These are phyloP conservation scores for Triticum turgidum DNA, from an alignment of 176 grass and related monocot species.

Conservation along the genomic window DNA sequence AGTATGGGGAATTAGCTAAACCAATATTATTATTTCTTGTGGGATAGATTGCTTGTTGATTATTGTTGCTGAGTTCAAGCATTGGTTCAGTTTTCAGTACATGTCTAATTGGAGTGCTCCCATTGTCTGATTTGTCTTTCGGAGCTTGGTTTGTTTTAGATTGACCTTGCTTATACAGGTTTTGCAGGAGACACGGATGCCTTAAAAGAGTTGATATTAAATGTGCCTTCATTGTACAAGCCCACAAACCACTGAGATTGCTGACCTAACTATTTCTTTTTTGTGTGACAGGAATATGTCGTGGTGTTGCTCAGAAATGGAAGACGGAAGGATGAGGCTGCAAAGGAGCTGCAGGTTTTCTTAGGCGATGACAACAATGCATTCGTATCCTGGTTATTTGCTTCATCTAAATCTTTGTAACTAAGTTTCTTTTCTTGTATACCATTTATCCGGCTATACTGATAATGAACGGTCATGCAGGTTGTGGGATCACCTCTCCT, in stretches of 20 bases:
- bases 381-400: slow-evolving; percentile 84
- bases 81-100: neutral
- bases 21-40: neutral
- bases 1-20: neutral
- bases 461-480: slow-evolving; percentile 37
- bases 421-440: neutral
- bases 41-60: neutral
- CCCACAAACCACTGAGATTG: neutral
- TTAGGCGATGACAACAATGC: slow-evolving; percentile 64
- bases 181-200: too few species aligned
- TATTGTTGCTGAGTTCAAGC: neutral
- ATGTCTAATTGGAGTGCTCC: neutral
- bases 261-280: neutral
- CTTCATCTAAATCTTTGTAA: neutral
- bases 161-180: neutral
- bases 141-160: neutral
- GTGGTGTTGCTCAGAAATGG: slow-evolving; percentile 88
- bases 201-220: neutral
- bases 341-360: slow-evolving; percentile 72
- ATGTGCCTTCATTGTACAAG: neutral
- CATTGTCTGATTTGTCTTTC: neutral
- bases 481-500: slow-evolving; percentile 97
- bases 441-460: neutral
- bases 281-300: slow-evolving; percentile 67
- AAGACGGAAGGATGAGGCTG: slow-evolving; percentile 63